These are phyloP conservation scores for Phanerochaete sordida DNA, from an alignment of 768 basidiomycete species.

Conservation along the genomic window DNA sequence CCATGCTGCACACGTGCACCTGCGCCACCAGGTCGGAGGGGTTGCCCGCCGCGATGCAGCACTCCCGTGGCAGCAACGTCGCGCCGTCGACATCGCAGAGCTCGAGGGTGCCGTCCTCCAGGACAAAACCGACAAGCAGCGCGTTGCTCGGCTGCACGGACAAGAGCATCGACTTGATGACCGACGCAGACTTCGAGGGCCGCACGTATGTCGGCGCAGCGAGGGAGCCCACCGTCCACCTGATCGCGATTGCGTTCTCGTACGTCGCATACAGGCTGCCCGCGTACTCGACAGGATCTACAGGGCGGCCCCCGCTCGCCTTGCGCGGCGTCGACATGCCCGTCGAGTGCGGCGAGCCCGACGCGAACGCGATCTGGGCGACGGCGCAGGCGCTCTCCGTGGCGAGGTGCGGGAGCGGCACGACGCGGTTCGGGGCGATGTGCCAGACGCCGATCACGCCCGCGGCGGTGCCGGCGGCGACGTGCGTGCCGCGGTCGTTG, in stretches of 20 bases:
- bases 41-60: constrained; percentile 57
- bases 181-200: constrained; percentile 38
- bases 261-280: constrained; percentile 33
- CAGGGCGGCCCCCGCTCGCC: background rate
- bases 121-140: constrained; percentile 52
- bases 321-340: constrained; percentile 4
- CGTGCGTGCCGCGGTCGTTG: constrained; percentile 54
- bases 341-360: background rate
- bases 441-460: constrained; percentile 66
- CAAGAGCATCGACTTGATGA: constrained; percentile 48
- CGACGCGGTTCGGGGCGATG: constrained; percentile 38
- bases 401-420: constrained; percentile 38
- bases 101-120: constrained; percentile 67
- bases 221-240: constrained; percentile 42
- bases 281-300: background rate
- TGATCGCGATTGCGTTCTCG: constrained; percentile 54
- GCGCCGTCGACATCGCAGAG: constrained; percentile 48
- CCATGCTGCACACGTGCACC: constrained; percentile 50
- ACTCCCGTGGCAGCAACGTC: constrained; percentile 41
- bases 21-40: constrained; percentile 48
- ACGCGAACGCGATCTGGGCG: constrained; percentile 45
- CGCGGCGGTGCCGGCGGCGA: constrained; percentile 68
- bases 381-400: constrained; percentile 45
- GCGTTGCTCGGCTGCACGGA: constrained; percentile 44
- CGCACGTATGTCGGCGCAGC: constrained; percentile 34